Base-by-base conservation (phyloP, 2,329 filamentous ascomycete genomes). In the Plenodomus lindquistii region DNA sequence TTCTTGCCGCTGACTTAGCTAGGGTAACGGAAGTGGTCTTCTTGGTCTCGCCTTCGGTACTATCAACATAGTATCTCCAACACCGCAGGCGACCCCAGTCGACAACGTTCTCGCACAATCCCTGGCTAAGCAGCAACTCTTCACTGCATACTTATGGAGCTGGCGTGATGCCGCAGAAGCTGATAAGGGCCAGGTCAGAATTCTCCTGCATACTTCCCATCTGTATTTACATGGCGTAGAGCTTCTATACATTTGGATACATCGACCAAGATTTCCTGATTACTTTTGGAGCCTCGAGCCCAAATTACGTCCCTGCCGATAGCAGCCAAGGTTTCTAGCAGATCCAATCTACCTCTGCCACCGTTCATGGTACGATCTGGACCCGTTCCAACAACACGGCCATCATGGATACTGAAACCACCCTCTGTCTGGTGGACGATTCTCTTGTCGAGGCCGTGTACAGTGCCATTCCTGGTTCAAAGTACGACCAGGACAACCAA, bases 401-500 rank as follows among this genome's bases (percentile, higher is more conserved):
- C 40, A 79, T 84, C 67, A 83, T 83, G 63, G 86, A 89, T 70
- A 88, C 86, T 1, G 86, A 86, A 35, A 88, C 86, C 35, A 85
- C 85, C 0, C 81, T 89, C 21, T 71, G 86, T 44, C 75, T 87
- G 40, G 70, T 86, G 9, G 80, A 81, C 11, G 71, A 78, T 50
- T 53, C 63, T n/a, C 74, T 85, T 44, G 79, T 83, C 50, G 60
- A 72, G 0, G 77, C 74, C 29, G 87, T 87, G 74, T 88, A 87
- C 75, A 64, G 64, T n/a, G 63, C 80, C 43, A 78, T 88, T 44
- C 50, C 66, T 2, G 80, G 81, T 4, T 75, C 85, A 0, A 55
- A 72, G 20, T 74, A 83, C 63, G 73, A 77, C 60, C 17, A 57
- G 10, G 55, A 59, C 2, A 70, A 75, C 34, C 84, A 81, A 42